Base-by-base conservation (phyloP, 768 basidiomycete genomes). In the Tricholoma flavovirens region DNA sequence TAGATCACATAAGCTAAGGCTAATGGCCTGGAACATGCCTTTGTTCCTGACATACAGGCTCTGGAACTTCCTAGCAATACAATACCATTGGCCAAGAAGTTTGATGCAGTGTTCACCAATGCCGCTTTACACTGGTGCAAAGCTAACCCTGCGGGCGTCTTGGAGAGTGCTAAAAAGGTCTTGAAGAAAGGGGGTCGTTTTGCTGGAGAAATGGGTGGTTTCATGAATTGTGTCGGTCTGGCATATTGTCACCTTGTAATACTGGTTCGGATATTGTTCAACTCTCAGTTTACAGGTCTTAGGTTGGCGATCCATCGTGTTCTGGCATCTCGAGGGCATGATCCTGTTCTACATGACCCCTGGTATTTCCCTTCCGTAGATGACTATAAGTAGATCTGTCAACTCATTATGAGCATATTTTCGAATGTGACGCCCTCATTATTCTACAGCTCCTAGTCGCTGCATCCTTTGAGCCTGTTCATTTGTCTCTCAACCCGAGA, bases 71-170 rank as follows among this genome's bases (percentile, higher is more conserved):
- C 77, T 0, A 49, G 70, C 21, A 68, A 73, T 51, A 62, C 68
- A 0, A 53, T 60, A 0, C 59, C 60, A 15, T 52, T 62, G 30
- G 71, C 71, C 5, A 71, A 69, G 26, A 73, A 73, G 48, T 90
- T 84, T 60, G 87, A 92, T 63, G 84, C 82, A 0, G 86, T 87
- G 1, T 93, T 94, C 73, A 86, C 84, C 53, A 91, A 87, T 59
- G 89, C 93, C 0, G 76, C 80, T 4, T 65, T 94, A 59, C 93
- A 95, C 63, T 95, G 91, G 91, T 93, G 90, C 70, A 93, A 89
- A 67, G 72, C 72, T 5, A 75, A 87, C 61, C 93, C 92, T 0
- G 67, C 63, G 2, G 83, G 81, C 1, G 90, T 92, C 9, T 66
- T 91, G 9, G 68, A 75, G 14, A 77, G 83, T 46, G 78, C 80